Conservation (phyloP, 106 monocot species). For the Hemerocallis citrina region DNA sequence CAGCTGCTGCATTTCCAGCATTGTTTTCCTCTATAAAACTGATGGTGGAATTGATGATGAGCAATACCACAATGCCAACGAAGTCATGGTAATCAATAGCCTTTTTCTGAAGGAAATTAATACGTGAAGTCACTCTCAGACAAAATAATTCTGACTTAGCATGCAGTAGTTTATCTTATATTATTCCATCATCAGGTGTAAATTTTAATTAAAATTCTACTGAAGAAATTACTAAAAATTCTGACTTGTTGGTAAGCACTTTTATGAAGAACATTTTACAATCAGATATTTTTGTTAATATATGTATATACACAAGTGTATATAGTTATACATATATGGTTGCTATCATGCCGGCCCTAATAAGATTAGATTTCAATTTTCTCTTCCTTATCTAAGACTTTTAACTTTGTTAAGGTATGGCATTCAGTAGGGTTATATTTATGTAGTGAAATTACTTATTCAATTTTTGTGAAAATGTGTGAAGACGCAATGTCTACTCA, state of each 20-base stretch:
- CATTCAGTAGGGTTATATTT: no score
- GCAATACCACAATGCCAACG: constrained; percentile 34
- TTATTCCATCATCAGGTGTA: background rate
- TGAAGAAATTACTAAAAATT: background rate
- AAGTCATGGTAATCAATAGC: constrained; percentile 43
- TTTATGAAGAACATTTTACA: background rate
- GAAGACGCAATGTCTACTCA: no score
- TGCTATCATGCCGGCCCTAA: no score
- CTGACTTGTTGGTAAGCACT: background rate
- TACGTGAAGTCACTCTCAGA: no score
- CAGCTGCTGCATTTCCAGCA: constrained; percentile 56
- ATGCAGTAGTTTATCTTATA: background rate
- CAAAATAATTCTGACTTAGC: no score
- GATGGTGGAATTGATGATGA: constrained; percentile 49
- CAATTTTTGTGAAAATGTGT: no score
- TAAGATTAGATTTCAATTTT: no score
- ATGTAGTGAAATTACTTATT: no score
- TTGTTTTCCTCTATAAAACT: constrained; percentile 57
- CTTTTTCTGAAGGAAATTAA: constrained; percentile 15
- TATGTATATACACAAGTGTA: no score
- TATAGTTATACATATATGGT: no score
- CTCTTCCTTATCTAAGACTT: no score
- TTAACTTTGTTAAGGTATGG: constrained; percentile 1
- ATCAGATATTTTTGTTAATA: no score
- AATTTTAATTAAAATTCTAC: background rate